Conservation (phyloP, 176 grass and related monocot species). For the Luzula sylvatica region DNA sequence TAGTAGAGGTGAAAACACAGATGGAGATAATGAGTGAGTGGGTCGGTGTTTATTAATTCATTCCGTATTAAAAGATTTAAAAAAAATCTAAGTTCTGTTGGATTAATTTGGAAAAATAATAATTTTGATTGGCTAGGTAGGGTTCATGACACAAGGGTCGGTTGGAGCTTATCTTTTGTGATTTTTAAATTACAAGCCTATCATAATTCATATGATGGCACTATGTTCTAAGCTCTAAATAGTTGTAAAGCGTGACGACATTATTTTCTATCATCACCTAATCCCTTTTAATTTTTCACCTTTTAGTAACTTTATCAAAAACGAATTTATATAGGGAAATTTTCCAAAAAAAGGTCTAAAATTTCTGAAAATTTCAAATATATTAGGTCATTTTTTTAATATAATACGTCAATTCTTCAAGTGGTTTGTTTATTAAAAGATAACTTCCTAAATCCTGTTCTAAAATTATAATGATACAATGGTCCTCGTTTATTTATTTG, state of each 20-base stretch:
- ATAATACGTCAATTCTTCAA: too few relatives aligned
- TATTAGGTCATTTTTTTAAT: too few relatives aligned
- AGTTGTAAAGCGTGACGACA: constrained; percentile 1
- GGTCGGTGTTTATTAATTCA: constrained; percentile 20
- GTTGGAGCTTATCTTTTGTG: constrained; percentile 16
- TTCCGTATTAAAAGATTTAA: neutral
- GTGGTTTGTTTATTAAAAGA: too few relatives aligned
- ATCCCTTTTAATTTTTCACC: neutral
- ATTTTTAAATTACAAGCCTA: constrained; percentile 8
- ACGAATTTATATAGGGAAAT: too few relatives aligned
- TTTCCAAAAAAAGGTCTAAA: too few relatives aligned
- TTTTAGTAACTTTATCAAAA: too few relatives aligned
- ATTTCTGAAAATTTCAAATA: too few relatives aligned
- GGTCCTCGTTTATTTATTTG: too few relatives aligned
- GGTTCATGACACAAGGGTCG: constrained; percentile 8
- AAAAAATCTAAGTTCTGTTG: neutral
- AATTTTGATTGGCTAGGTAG: constrained; percentile 7
- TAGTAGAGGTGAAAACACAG: neutral
- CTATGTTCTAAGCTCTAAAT: neutral
- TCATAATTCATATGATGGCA: neutral
- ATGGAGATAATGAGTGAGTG: constrained; percentile 8
- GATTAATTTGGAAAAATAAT: neutral
- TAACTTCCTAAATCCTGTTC: too few relatives aligned
- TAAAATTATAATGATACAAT: too few relatives aligned
- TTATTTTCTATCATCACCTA: constrained; percentile 13